A percentile compares a stretch with the other conserved stretches of the same genome.
Conservation (phyloP, 208 protist genomes). For the Leishmania aethiopica region DNA sequence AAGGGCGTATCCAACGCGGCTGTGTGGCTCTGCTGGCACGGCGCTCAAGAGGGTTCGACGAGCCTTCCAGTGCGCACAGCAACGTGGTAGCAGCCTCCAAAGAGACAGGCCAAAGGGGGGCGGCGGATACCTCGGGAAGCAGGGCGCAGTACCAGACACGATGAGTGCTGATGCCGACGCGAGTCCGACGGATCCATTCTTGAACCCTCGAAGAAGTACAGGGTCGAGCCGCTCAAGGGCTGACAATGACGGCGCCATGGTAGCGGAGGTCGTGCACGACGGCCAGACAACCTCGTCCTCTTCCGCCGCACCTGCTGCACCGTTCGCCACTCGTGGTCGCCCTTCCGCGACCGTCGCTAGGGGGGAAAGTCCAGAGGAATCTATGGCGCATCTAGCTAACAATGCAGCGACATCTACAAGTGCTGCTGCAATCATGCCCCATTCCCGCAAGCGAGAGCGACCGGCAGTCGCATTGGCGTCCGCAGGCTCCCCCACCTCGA, state of each 20-base stretch:
- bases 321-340: no score
- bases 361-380: neutral
- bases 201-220: conserved; percentile 18
- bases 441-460: neutral
- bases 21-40: neutral
- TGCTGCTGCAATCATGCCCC: neutral
- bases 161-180: conserved; percentile 4
- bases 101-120: neutral
- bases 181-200: conserved; percentile 23
- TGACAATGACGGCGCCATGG: neutral
- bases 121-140: neutral
- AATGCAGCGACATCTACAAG: neutral
- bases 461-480: neutral
- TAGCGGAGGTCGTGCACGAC: neutral
- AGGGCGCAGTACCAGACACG: neutral
- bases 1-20: neutral
- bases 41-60: neutral
- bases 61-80: neutral
- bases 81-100: neutral
- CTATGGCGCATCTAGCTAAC: neutral
- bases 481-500: neutral
- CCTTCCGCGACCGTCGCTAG: neutral
- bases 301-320: neutral
- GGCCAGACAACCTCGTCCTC: neutral
- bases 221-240: neutral